Conservation (phyloP, 2,329 filamentous ascomycete genomes). For the Xylariaceae sp. region DNA sequence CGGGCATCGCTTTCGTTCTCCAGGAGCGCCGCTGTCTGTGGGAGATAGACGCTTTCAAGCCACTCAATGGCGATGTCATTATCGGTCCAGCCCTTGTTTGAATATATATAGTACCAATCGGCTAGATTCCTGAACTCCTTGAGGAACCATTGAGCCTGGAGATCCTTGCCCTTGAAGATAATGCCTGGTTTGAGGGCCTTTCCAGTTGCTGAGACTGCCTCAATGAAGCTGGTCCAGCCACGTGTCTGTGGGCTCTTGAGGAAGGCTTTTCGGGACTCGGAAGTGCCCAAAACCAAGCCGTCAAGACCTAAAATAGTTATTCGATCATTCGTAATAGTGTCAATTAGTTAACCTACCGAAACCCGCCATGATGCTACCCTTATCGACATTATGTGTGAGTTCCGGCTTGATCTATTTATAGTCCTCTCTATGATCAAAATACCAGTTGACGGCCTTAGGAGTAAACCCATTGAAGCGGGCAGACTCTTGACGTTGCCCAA, state of each 20-base stretch:
- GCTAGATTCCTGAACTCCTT: background rate
- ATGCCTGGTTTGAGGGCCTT: background rate
- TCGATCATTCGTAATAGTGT: background rate
- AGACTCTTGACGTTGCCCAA: background rate
- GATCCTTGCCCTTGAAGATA: background rate
- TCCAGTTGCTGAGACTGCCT: background rate
- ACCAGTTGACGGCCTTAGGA: background rate
- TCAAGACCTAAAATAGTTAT: background rate
- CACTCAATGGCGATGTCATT: background rate
- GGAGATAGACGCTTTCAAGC: background rate
- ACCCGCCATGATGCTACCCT: background rate
- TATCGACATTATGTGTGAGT: background rate
- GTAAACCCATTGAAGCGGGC: background rate
- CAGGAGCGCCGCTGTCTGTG: background rate
- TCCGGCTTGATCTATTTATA: background rate
- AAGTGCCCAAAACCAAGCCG: background rate
- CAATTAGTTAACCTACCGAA: background rate
- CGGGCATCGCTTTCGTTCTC: background rate
- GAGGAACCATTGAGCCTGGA: background rate
- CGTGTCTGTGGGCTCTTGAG: background rate
- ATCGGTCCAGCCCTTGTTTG: background rate
- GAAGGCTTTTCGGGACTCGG: background rate
- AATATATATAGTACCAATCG: background rate
- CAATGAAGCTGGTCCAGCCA: background rate
- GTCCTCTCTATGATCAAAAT: background rate